Base-by-base conservation (phyloP, 805 yeast species). In the Wickerhamiella brachini region DNA sequence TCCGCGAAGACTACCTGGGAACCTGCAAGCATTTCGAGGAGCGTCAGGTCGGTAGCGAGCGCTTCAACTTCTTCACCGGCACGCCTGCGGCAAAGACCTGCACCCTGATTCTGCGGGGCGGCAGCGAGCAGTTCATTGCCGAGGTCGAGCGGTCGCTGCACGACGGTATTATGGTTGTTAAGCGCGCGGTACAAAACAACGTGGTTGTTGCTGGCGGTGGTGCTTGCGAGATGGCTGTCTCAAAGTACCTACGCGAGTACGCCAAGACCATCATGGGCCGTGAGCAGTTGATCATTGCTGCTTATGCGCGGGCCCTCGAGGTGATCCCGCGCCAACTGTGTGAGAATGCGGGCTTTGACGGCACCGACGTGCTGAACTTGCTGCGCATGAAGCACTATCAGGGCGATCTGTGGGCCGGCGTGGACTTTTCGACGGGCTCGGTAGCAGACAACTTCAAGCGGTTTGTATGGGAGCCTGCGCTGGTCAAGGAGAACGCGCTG, bases 301-400 rank as follows among this genome's bases (percentile, higher is more conserved):
- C 96, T 7, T 93, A 80, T 69, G 98, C 98, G 22, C 83, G 84
- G 59, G 95, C 97, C 1, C 74, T 93, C 52, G 99, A 93, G 70
- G 81, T 93, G 24, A 88, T 93, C 61, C 99, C 99, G 58, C 82
- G 97, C 66, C 97, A 93, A 66, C 75, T 93, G 57, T 90, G 97
- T 72, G 98, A 93, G 65, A 93, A 93, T 67, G 98, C 96, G n/a
- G 99, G 99, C 5, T 81, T 93, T 58, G 99, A 93, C 65, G 94
- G 95, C 20, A 86, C 95, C n/a, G 97, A 93, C 65, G 71, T 93
- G 54, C 78, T 93, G 60, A 93, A 93, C 68, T 79, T 83, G 63
- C 74, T 93, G 63, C 80, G 99, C 69, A 84, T 93, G 77, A 83
- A 86, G 18, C 99, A 93, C 63, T 93, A 95, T 50, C 85, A 85